Conservation (phyloP, 2,329 filamentous ascomycete species). For the Zymoseptoria tritici region DNA sequence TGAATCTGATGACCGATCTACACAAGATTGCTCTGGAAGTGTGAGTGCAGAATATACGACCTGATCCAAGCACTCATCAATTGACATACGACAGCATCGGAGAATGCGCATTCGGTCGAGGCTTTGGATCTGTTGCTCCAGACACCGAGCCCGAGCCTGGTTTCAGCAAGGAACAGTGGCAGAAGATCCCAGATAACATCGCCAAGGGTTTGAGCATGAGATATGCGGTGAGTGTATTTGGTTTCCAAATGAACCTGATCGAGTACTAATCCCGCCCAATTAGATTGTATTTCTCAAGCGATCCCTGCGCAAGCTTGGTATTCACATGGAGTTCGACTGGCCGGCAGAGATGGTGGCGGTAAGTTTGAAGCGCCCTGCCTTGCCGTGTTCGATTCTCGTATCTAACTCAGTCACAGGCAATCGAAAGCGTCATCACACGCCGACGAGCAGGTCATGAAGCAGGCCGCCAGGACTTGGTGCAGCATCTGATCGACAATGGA, state of each 20-base stretch:
- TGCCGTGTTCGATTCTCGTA: no score
- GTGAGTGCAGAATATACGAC: not conserved
- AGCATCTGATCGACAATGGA: slow-evolving; percentile 5
- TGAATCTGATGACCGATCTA: slow-evolving; percentile 6
- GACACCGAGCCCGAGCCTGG: not conserved
- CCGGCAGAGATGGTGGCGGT: slow-evolving; percentile 3
- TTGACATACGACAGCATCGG: not conserved
- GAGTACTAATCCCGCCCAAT: not conserved
- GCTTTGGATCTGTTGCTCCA: slow-evolving; percentile 5
- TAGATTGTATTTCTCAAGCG: slow-evolving; percentile 9
- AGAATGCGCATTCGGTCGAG: slow-evolving; percentile 7
- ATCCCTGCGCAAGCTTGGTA: not conserved
- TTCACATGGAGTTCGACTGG: slow-evolving; percentile 8
- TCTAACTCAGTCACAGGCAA: not conserved
- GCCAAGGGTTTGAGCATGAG: slow-evolving; percentile 1
- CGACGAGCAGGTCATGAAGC: not conserved
- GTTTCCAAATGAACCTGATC: not conserved
- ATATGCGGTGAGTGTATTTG: not conserved
- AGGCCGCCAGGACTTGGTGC: slow-evolving; percentile 1
- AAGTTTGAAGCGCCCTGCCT: not conserved
- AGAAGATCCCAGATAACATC: slow-evolving; percentile 5
- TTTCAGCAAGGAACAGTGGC: slow-evolving; percentile 2
- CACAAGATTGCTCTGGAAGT: slow-evolving; percentile 7
- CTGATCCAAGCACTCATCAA: not conserved
- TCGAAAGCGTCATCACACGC: slow-evolving; percentile 1